Evolutionary conservation across 352 stramenopile species (phyloP).

Genomic region (Phytophthora cactorum): DNA sequence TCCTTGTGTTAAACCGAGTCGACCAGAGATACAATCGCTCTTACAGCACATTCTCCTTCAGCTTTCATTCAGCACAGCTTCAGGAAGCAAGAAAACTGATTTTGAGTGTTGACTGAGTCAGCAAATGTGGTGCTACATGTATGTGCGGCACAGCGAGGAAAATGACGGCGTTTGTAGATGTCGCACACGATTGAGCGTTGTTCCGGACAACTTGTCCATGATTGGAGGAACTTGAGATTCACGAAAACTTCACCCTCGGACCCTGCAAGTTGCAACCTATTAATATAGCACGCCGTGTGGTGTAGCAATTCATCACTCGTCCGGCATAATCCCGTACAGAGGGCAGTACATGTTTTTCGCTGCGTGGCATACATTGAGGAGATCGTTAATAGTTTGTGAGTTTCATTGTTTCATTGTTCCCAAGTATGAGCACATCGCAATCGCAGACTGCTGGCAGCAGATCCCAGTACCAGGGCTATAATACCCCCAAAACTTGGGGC

Average conservation of each 20-base stretch:
- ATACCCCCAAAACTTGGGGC: too few species aligned
- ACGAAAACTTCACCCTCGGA: not conserved
- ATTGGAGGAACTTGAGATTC: slow-evolving; percentile 9
- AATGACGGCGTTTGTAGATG: not conserved
- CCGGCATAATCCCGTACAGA: too few species aligned
- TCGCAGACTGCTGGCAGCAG: too few species aligned
- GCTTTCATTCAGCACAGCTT: not conserved
- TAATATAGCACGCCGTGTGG: not conserved
- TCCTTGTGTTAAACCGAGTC: not conserved
- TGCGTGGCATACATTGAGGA: too few species aligned
- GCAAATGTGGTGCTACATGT: not conserved
- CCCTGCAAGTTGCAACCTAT: not conserved
- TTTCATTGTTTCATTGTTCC: too few species aligned
- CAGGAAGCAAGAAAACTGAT: not conserved
- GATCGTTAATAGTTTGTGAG: too few species aligned
- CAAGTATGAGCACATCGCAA: too few species aligned
- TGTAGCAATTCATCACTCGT: not conserved
- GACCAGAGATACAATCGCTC: not conserved
- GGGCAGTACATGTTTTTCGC: too few species aligned
- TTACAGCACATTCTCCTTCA: not conserved
- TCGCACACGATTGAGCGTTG: not conserved
- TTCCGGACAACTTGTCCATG: not conserved
- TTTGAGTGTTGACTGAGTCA: not conserved
- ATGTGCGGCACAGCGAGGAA: not conserved
- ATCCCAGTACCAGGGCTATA: too few species aligned